phyloP scores from a whole-genome alignment of 139 green algal species.

The Volvox reticuliferus region DNA sequence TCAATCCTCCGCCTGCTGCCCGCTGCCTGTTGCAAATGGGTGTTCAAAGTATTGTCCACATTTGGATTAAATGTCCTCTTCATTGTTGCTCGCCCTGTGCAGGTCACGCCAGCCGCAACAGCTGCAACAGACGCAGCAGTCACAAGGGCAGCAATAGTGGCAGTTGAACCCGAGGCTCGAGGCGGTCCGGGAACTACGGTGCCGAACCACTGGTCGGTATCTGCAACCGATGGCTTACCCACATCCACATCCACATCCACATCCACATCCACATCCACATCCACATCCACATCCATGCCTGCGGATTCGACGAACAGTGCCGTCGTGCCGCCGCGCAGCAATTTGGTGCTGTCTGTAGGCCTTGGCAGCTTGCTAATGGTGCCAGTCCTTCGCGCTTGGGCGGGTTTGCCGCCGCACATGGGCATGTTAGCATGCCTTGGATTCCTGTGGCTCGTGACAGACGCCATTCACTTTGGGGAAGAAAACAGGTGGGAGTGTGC shows the following conservation, averaged over 20 bases:
- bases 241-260: too few species aligned
- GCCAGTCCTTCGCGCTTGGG: constrained; percentile 76
- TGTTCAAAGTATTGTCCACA: too few species aligned
- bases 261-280: too few species aligned
- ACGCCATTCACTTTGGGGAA: constrained; percentile 81
- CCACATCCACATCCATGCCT: too few species aligned
- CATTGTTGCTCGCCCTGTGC: too few species aligned
- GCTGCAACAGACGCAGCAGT: not conserved
- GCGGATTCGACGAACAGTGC: not conserved
- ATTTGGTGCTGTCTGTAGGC: constrained; percentile 73
- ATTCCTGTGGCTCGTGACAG: constrained; percentile 82
- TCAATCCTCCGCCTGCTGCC: too few species aligned
- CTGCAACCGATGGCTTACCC: too few species aligned
- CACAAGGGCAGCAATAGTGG: not conserved
- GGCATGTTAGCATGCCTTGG: constrained; percentile 81
- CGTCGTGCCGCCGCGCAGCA: constrained; percentile 34
- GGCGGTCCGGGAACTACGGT: too few species aligned
- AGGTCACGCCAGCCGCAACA: not conserved
- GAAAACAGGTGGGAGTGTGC: constrained; percentile 35
- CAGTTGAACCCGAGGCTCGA: not conserved
- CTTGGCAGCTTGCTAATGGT: constrained; percentile 77
- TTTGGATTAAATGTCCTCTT: too few species aligned
- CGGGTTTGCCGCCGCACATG: constrained; percentile 80
- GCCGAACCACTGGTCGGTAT: too few species aligned
- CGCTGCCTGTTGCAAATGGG: too few species aligned